Percentiles rank a stretch among this genome's conserved stretches.
Evolutionary conservation across 202 grass and related monocot genomes (phyloP).

Genomic region (Brachypodium distachyon): DNA sequence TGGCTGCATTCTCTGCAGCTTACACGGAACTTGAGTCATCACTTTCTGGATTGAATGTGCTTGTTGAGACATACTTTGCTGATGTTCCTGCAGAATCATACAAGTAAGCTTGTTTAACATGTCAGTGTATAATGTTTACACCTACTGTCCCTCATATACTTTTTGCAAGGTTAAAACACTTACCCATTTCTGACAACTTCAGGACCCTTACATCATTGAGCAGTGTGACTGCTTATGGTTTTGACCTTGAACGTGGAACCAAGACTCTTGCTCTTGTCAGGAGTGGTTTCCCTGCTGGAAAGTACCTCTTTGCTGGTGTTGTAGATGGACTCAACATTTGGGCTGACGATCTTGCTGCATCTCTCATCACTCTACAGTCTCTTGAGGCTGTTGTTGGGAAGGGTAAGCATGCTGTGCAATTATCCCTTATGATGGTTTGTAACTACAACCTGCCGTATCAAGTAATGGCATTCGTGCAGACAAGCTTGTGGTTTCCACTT

Average conservation of each 20-base stretch:
- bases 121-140: neutral
- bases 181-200: constrained; percentile 12
- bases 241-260: constrained; percentile 87
- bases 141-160: neutral
- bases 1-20: constrained; percentile 70
- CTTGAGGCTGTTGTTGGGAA: constrained; percentile 83
- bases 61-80: constrained; percentile 89
- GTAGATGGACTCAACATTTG: constrained; percentile 95
- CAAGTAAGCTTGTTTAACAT: constrained; percentile 48
- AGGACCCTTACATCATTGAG: constrained; percentile 80
- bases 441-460: neutral
- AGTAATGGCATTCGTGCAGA: constrained; percentile 27
- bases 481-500: constrained; percentile 90
- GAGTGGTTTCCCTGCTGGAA: constrained; percentile 69
- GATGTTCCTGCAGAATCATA: constrained; percentile 73
- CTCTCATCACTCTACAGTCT: constrained; percentile 53
- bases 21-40: constrained; percentile 72
- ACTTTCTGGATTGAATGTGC: constrained; percentile 72
- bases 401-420: constrained; percentile 34
- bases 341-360: constrained; percentile 83
- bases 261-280: constrained; percentile 79
- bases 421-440: neutral
- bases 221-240: constrained; percentile 63
- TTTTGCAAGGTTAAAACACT: neutral
- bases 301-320: constrained; percentile 93